Evolutionary conservation across 1,284 basidiomycete genomes (phyloP).

Genomic region (Lentinula novae-zelandiae): DNA sequence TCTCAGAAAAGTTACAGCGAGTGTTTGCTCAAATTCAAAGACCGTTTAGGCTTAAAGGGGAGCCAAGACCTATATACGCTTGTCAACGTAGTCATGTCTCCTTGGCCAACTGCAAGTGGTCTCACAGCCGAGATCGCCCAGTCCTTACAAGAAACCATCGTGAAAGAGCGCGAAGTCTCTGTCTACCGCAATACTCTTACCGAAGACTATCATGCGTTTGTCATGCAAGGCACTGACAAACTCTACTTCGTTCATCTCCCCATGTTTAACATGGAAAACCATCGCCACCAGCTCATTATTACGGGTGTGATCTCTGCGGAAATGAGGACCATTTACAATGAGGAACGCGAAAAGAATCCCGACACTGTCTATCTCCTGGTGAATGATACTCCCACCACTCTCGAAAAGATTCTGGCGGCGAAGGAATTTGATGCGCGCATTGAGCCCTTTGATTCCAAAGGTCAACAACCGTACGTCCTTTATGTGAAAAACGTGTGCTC

Average conservation of each 20-base stretch:
- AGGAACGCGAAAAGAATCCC: slow-evolving; percentile 20
- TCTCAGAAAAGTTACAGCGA: slow-evolving; percentile 30
- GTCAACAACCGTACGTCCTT: slow-evolving; percentile 13
- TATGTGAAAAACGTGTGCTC: slow-evolving; percentile 10
- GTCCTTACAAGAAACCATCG: slow-evolving; percentile 28
- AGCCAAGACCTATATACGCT: slow-evolving; percentile 34
- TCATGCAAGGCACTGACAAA: slow-evolving; percentile 35
- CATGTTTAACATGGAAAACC: slow-evolving; percentile 35
- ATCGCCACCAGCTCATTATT: slow-evolving; percentile 36
- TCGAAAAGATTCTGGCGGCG: slow-evolving; percentile 19
- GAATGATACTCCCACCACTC: slow-evolving; percentile 14
- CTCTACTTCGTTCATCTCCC: slow-evolving; percentile 34
- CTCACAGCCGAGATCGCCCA: slow-evolving; percentile 31
- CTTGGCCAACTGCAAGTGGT: slow-evolving; percentile 33
- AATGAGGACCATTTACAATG: slow-evolving; percentile 17
- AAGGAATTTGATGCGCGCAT: slow-evolving; percentile 17
- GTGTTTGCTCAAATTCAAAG: slow-evolving; percentile 31
- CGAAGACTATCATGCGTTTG: slow-evolving; percentile 32
- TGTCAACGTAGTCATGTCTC: slow-evolving; percentile 40
- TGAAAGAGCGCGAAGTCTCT: slow-evolving; percentile 30
- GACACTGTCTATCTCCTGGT: slow-evolving; percentile 20
- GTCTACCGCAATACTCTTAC: slow-evolving; percentile 26
- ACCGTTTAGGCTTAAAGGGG: slow-evolving; percentile 32
- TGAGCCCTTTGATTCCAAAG: neutral
- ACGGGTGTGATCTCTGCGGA: slow-evolving; percentile 25